Conservation (phyloP, 495 filamentous ascomycete genomes). For the Daldinia grandis region DNA sequence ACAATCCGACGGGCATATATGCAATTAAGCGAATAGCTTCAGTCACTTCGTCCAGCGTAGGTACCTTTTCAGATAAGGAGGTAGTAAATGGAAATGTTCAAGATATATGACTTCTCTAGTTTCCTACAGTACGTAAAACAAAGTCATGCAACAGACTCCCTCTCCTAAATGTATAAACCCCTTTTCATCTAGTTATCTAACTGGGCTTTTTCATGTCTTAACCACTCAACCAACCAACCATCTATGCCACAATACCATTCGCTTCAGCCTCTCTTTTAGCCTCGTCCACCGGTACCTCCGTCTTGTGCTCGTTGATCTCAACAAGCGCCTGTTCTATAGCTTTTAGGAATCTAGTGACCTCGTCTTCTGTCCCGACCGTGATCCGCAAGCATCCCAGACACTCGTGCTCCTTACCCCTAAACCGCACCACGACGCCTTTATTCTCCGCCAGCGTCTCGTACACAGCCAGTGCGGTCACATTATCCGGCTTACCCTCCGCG, state of each 20-base stretch:
- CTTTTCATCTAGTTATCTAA: background rate
- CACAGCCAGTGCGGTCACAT: conserved; percentile 74
- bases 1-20: background rate
- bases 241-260: conserved; percentile 48
- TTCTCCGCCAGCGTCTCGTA: conserved; percentile 89
- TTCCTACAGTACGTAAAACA: background rate
- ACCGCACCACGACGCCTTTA: conserved; percentile 89
- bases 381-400: conserved; percentile 89
- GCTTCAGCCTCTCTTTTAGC: conserved; percentile 47
- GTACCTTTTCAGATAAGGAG: background rate
- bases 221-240: background rate
- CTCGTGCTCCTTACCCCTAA: conserved; percentile 89
- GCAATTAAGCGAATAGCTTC: background rate
- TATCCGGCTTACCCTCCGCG: conserved; percentile 75
- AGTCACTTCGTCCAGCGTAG: background rate
- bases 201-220: background rate
- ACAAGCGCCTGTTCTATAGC: conserved; percentile 70
- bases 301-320: conserved; percentile 54
- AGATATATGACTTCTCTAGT: background rate
- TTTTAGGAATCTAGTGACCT: conserved; percentile 79
- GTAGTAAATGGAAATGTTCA: background rate
- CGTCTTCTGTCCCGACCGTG: conserved; percentile 88
- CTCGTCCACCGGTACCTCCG: conserved; percentile 38
- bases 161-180: background rate
- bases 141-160: background rate